Evolutionary conservation across 192 early-diverging fungal genomes (phyloP).

Genomic region (Umbelopsis isabellina): DNA sequence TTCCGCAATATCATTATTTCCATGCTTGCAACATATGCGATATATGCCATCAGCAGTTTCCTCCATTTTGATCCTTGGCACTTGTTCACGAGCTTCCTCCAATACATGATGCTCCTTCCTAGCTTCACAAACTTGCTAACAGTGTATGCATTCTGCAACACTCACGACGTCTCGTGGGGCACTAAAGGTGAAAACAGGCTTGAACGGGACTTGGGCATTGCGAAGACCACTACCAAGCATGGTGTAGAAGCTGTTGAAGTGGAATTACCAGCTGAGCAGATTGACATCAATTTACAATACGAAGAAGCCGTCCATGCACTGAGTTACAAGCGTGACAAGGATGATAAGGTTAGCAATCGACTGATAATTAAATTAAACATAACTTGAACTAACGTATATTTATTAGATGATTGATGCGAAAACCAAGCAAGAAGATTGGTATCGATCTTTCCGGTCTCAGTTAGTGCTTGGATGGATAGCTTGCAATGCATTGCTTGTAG

Average conservation of each 20-base stretch:
- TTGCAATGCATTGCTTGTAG: conserved; percentile 75
- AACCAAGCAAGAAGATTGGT: conserved; percentile 84
- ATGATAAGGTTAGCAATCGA: conserved; percentile 30
- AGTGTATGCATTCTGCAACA: conserved; percentile 95
- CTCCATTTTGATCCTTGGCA: conserved; percentile 89
- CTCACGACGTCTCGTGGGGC: conserved; percentile 95
- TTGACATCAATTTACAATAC: conserved; percentile 79
- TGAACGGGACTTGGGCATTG: conserved; percentile 71
- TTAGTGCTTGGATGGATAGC: conserved; percentile 86
- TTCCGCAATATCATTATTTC: conserved; percentile 83
- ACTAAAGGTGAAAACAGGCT: conserved; percentile 86
- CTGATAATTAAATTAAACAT: too few species aligned
- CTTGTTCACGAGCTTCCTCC: conserved; percentile 83
- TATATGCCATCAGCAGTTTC: conserved; percentile 80
- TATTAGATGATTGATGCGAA: conserved; percentile 59
- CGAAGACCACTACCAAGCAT: conserved; percentile 66
- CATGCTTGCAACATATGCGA: conserved; percentile 77
- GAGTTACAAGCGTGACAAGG: conserved; percentile 30
- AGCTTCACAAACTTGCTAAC: conserved; percentile 82
- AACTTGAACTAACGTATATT: too few species aligned
- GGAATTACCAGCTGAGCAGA: conserved; percentile 70
- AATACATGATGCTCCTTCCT: conserved; percentile 84
- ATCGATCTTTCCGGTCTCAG: conserved; percentile 83
- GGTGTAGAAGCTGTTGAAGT: conserved; percentile 73
- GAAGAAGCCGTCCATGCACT: conserved; percentile 70